Evolutionary conservation across 306 rosid species (phyloP), one percentile per base, ranked within the genome.

Genomic region (Fagus crenata): DNA sequence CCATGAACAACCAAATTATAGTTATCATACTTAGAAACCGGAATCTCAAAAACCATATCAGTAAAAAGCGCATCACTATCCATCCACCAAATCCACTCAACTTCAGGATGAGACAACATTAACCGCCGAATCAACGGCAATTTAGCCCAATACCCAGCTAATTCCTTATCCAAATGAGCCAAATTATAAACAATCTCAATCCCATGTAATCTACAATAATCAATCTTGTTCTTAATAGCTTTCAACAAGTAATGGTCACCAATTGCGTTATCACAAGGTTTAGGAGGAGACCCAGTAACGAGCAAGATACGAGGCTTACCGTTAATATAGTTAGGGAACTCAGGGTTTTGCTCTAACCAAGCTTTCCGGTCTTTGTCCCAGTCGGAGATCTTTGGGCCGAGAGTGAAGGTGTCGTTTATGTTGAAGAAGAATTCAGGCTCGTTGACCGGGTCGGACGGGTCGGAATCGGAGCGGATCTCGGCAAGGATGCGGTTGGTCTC

Each of bases 261-360:
- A 76, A 93, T 90, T 12, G 98, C 85, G 64, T 93, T 93, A 41
- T 93, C 98, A 77, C 98, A 93, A 28, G 98, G 98, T 51, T 91
- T 93, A 0, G 98, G 98, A 0, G 96, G 97, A 1, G 98, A 93
- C 1, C 98, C 97, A 61, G 98, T 89, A 0, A 93, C 88, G 31
- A 93, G 91, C 77, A 91, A 73, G 74, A 91, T 86, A 46, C 97
- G 90, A 71, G 96, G 89, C 86, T 87, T 89, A 82, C 95, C 96
- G 63, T 76, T 85, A 3, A 89, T 33, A 18, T 12, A 76, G 67
- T 74, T 89, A 6, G 97, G 98, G 78, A 87, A 93, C 15, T 87
- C 87, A 0, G 91, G 97, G 67, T 90, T 90, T 49, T 89, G 87
- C 14, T 63, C 63, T 28, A 91, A 89, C 98, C 98, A 93, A 0